phyloP scores from a whole-genome alignment of 208 protist genomes.

The Leishmania mexicana region DNA sequence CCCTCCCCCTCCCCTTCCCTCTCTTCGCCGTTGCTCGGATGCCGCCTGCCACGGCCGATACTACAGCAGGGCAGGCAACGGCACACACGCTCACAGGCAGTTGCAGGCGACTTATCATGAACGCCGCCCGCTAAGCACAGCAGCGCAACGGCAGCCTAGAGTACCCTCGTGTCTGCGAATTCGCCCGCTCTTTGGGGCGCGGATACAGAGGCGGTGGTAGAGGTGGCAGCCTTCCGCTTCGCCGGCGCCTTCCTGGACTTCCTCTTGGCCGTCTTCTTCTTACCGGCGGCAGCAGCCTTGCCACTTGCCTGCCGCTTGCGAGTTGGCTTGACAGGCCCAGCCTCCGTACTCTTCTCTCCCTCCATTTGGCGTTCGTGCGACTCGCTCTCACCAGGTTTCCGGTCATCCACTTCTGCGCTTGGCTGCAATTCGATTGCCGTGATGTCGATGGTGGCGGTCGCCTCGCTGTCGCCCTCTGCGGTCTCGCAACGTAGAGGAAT shows the following conservation, averaged over 20 bases:
- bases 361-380: constrained; percentile 6
- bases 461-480: background rate
- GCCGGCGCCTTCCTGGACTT: constrained; percentile 23
- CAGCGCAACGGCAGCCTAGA: constrained; percentile 6
- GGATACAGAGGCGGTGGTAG: background rate
- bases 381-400: background rate
- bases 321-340: background rate
- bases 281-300: constrained; percentile 1
- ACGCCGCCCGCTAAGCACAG: background rate
- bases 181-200: background rate
- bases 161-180: constrained; percentile 4
- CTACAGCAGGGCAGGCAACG: background rate
- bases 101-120: background rate
- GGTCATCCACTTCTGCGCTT: background rate
- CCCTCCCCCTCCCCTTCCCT: background rate
- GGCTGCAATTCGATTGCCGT: background rate
- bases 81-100: background rate
- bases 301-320: constrained; percentile 5
- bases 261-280: constrained; percentile 31
- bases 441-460: constrained; percentile 3
- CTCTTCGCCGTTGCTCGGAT: background rate
- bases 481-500: constrained; percentile 1
- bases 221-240: constrained; percentile 14
- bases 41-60: background rate
- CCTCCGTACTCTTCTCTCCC: constrained; percentile 9